Evolutionary conservation across 1,284 basidiomycete genomes (phyloP), one percentile per base, ranked within the genome.

Genomic region (Malassezia obtusa): DNA sequence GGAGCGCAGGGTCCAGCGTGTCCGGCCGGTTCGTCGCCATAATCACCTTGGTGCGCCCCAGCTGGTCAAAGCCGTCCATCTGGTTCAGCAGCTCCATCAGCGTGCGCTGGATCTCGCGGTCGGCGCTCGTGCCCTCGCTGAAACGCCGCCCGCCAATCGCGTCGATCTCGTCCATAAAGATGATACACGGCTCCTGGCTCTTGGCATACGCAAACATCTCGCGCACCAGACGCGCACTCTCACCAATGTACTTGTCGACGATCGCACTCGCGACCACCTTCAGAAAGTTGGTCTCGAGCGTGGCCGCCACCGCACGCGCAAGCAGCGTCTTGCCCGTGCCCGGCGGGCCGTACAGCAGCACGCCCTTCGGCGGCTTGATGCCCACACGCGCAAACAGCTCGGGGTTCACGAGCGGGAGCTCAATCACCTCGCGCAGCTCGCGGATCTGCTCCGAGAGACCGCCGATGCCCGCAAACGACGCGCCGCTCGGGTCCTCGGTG

Each of bases 71-170:
- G 28, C 94, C 94, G 75, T 99, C 94, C 89, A 99, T 94, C 77
- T 98, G 92, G 75, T 98, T 98, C 41, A 99, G 81, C 30, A 99
- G 79, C 87, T 99, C 94, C 94, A 98, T 98, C 35, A 99, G 77
- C 21, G 94, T 99, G 63, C 94, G 81, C 76, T 99, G 94, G 62
- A 99, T 98, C 78, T 98, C 94, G 67, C 94, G 84, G 77, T 98
- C 94, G 12, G 92, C 94, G 75, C 85, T 89, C 3, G 92, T 98
- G 32, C 94, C 94, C 76, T 98, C 94, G n/a, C 84, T 87, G 79
- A 98, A 98, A 52, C 92, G 80, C 63, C 94, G 80, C 2, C 71
- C 71, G n/a, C 71, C 71, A 44, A 73, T 71, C 7, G 71, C 71
- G 40, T 73, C 71, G 67, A 98, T 95, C 78, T 99, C 94, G 76